A percentile compares a stretch with the other conserved stretches of the same genome.
Conservation (phyloP, 495 filamentous ascomycete genomes). For the Hypoxylon trugodes region DNA sequence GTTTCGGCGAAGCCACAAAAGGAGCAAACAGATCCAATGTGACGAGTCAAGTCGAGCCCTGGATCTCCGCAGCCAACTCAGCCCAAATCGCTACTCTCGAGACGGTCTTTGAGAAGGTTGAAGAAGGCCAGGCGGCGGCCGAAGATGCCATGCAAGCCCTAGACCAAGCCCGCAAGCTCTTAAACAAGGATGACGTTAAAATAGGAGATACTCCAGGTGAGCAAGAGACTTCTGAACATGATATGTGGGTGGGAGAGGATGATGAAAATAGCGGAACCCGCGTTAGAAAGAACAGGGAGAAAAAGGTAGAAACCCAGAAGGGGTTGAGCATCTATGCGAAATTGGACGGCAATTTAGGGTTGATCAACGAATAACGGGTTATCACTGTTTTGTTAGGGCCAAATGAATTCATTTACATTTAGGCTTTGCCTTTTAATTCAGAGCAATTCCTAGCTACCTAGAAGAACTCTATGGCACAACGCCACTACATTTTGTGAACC, state of each 20-base stretch:
- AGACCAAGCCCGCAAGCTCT: constrained; percentile 49
- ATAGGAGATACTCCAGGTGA: constrained; percentile 21
- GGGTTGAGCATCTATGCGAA: constrained; percentile 49
- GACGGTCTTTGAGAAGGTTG: constrained; percentile 57
- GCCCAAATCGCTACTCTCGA: constrained; percentile 60
- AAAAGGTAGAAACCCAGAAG: constrained; percentile 36
- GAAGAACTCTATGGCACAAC: constrained; percentile 1
- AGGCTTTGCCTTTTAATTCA: background rate
- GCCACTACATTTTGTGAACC: constrained; percentile 21
- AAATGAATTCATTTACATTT: background rate
- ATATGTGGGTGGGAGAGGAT: constrained; percentile 47
- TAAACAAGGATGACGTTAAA: constrained; percentile 34
- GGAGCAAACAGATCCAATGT: constrained; percentile 44
- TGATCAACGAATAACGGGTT: constrained; percentile 44
- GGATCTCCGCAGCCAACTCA: constrained; percentile 59
- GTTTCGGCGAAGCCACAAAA: constrained; percentile 40
- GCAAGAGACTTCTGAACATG: constrained; percentile 37
- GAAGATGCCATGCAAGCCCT: constrained; percentile 53
- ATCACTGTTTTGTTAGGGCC: constrained; percentile 3
- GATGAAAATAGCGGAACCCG: constrained; percentile 32
- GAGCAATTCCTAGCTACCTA: background rate
- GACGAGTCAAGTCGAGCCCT: constrained; percentile 52
- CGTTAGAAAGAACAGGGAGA: constrained; percentile 40
- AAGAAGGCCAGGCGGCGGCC: constrained; percentile 55
- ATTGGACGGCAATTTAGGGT: constrained; percentile 56